Evolutionary conservation across 2,329 filamentous ascomycete species (phyloP).

Genomic region (Aspergillus intermedius): DNA sequence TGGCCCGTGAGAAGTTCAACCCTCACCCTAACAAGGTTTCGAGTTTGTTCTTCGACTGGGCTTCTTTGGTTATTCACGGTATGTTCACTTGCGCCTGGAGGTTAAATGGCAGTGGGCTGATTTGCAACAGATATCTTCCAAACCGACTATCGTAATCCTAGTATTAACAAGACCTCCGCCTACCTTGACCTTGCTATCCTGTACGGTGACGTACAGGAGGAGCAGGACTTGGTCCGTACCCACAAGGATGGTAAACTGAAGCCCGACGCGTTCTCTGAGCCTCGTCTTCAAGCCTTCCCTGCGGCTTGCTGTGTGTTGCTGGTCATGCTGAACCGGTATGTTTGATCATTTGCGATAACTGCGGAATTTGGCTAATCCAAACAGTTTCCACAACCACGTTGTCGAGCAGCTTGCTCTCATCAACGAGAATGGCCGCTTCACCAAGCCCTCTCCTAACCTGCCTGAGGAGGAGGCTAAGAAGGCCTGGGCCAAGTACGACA

Average conservation of each 20-base stretch:
- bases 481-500: slow-evolving; percentile 63
- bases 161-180: slow-evolving; percentile 60
- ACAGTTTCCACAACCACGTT: slow-evolving; percentile 74
- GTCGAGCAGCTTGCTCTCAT: slow-evolving; percentile 74
- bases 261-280: slow-evolving; percentile 65
- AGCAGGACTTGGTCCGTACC: slow-evolving; percentile 49
- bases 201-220: slow-evolving; percentile 56
- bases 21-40: slow-evolving; percentile 65
- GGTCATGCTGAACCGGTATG: slow-evolving; percentile 58
- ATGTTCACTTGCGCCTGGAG: slow-evolving; percentile 8
- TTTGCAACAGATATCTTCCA: slow-evolving; percentile 57
- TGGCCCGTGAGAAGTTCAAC: slow-evolving; percentile 37
- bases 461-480: slow-evolving; percentile 44
- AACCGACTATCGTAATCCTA: slow-evolving; percentile 57
- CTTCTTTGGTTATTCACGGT: slow-evolving; percentile 67
- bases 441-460: slow-evolving; percentile 51
- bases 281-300: slow-evolving; percentile 63
- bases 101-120: neutral
- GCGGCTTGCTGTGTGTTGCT: slow-evolving; percentile 65
- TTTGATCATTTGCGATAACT: neutral
- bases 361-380: neutral
- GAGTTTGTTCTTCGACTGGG: slow-evolving; percentile 66
- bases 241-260: slow-evolving; percentile 67
- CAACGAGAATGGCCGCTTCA: slow-evolving; percentile 76
- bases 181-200: slow-evolving; percentile 67